Percentiles rank a stretch among this genome's conserved stretches.
Conservation (phyloP, 805 yeast genomes). For the Hanseniaspora mollemarum region DNA sequence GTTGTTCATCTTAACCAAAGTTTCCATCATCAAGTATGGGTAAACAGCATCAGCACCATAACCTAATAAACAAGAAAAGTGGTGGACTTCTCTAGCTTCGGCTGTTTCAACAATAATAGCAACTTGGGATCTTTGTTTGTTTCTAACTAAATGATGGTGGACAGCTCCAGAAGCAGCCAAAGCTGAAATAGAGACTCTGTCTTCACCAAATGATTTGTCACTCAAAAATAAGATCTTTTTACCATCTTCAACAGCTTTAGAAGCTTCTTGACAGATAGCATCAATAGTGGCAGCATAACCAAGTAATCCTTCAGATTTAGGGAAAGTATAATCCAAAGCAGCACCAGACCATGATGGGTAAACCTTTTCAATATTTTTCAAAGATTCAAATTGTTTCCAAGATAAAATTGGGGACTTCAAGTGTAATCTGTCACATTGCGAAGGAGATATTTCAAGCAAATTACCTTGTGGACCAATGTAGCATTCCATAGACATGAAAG, state of each 20-base stretch:
- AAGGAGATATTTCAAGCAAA: slow-evolving; percentile 79
- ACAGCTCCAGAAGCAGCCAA: slow-evolving; percentile 93
- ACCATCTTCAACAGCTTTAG: slow-evolving; percentile 66
- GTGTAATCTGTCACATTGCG: slow-evolving; percentile 80
- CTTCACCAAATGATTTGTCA: slow-evolving; percentile 51
- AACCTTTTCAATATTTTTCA: slow-evolving; percentile 57
- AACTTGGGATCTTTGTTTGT: slow-evolving; percentile 90
- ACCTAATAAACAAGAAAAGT: slow-evolving; percentile 84
- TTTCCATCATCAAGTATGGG: slow-evolving; percentile 88
- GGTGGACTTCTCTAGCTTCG: slow-evolving; percentile 96
- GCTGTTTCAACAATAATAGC: slow-evolving; percentile 88
- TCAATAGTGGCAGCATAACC: slow-evolving; percentile 82
- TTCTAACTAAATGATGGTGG: slow-evolving; percentile 90
- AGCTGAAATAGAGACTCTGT: slow-evolving; percentile 71
- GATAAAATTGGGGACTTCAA: slow-evolving; percentile 74
- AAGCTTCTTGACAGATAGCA: slow-evolving; percentile 75
- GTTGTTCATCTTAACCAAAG: slow-evolving; percentile 68
- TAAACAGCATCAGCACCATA: slow-evolving; percentile 95
- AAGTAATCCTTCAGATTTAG: slow-evolving; percentile 64
- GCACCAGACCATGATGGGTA: slow-evolving; percentile 81
- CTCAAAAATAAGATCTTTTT: slow-evolving; percentile 65
- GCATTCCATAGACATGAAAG: slow-evolving; percentile 95
- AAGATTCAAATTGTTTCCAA: slow-evolving; percentile 60
- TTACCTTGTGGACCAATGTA: slow-evolving; percentile 96
- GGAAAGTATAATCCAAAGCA: slow-evolving; percentile 79